A percentile compares a stretch with the other conserved stretches of the same genome.
phyloP scores from a whole-genome alignment of 257 asterid species.

The Nicotiana sylvestris region DNA sequence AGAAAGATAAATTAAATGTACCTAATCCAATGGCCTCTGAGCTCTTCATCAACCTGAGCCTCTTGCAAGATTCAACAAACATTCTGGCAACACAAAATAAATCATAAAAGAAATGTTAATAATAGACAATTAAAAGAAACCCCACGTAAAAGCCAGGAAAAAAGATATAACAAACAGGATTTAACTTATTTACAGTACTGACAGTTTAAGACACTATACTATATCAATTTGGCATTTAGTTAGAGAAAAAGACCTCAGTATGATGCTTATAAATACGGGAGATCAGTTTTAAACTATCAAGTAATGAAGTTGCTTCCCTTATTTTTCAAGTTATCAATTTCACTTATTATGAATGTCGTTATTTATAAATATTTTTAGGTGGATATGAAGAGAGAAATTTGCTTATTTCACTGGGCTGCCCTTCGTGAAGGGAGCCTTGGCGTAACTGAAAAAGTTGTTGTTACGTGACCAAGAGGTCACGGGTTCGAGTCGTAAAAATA shows the following conservation, averaged over 20 bases:
- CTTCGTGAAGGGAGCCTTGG: too few relatives aligned
- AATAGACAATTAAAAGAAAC: background rate
- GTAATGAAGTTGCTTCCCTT: background rate
- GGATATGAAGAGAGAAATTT: background rate
- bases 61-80: slow-evolving; percentile 77
- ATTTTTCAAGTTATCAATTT: background rate
- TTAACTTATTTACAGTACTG: background rate
- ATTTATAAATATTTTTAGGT: too few relatives aligned
- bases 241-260: too few relatives aligned
- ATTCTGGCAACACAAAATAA: slow-evolving; percentile 38
- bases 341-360: background rate
- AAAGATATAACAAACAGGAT: background rate
- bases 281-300: background rate
- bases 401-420: too few relatives aligned
- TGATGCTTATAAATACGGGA: too few relatives aligned
- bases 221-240: too few relatives aligned
- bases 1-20: background rate
- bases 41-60: slow-evolving; percentile 69
- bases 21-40: slow-evolving; percentile 34
- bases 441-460: too few relatives aligned
- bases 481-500: too few relatives aligned
- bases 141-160: background rate
- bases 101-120: background rate
- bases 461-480: too few relatives aligned
- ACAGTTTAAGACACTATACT: too few relatives aligned